Evolutionary conservation across 2,329 filamentous ascomycete genomes (phyloP).

Genomic region (Neofusicoccum sp.): DNA sequence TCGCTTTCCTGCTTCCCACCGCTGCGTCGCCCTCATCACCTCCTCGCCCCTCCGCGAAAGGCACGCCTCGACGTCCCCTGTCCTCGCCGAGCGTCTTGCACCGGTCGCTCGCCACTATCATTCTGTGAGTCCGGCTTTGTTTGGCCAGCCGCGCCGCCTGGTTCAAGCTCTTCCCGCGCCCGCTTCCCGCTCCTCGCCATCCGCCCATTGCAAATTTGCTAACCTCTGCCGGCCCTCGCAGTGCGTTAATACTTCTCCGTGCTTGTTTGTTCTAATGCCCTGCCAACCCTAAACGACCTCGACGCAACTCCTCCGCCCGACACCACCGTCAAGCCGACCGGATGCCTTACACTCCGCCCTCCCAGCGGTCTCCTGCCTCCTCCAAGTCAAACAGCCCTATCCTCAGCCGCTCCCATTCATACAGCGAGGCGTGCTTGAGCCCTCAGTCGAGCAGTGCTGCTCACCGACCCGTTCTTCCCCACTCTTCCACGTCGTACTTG

Average conservation of each 20-base stretch:
- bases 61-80: neutral
- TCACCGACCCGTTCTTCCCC: conserved; percentile 50
- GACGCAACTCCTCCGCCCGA: conserved; percentile 33
- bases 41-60: neutral
- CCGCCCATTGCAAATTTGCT: neutral
- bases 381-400: conserved; percentile 54
- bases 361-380: conserved; percentile 60
- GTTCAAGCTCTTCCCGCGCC: neutral
- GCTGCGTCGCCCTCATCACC: neutral
- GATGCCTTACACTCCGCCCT: conserved; percentile 89
- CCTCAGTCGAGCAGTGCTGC: conserved; percentile 33
- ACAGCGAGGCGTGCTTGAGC: conserved; percentile 35
- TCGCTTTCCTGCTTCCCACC: conserved; percentile 4
- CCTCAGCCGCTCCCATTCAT: conserved; percentile 52
- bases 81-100: neutral
- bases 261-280: conserved; percentile 44
- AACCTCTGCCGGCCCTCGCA: conserved; percentile 1
- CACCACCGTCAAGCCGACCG: conserved; percentile 39
- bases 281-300: conserved; percentile 35
- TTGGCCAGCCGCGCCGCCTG: neutral
- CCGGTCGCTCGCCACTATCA: conserved; percentile 12
- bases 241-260: conserved; percentile 26
- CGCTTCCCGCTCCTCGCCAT: neutral
- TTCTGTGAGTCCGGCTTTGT: conserved; percentile 11
- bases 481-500: conserved; percentile 60